Percentiles rank a stretch among this genome's conserved stretches.
Conservation (phyloP, 768 basidiomycete genomes). For the Pilatotrama ljubarskyi region DNA sequence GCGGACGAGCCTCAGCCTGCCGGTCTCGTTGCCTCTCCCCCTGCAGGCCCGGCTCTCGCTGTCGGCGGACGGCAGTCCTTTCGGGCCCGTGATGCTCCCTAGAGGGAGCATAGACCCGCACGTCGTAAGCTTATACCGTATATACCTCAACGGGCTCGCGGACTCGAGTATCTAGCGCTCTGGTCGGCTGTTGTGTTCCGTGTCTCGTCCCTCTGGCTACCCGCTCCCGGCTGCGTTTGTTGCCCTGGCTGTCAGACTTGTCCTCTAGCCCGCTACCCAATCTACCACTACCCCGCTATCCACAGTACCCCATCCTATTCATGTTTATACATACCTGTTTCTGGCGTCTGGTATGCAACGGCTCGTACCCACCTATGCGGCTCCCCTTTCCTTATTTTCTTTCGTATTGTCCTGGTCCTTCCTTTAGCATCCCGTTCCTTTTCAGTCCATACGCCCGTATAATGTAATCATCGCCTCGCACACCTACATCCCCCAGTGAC, state of each 20-base stretch:
- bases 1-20: background rate
- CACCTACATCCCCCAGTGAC: too few relatives aligned
- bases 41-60: background rate
- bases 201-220: background rate
- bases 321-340: slow-evolving; percentile 3
- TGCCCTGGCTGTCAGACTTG: background rate
- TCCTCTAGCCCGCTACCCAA: background rate
- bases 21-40: slow-evolving; percentile 6
- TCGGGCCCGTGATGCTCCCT: slow-evolving; percentile 9
- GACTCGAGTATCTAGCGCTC: slow-evolving; percentile 10
- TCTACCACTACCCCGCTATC: background rate
- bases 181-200: slow-evolving; percentile 1
- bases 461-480: slow-evolving; percentile 4
- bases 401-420: background rate
- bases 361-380: background rate
- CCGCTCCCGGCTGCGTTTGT: background rate
- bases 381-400: background rate
- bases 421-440: background rate
- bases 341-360: slow-evolving; percentile 4
- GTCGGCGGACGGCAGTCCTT: slow-evolving; percentile 4
- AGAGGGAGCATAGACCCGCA: slow-evolving; percentile 19
- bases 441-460: background rate
- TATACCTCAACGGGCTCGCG: slow-evolving; percentile 18
- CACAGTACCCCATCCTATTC: background rate
- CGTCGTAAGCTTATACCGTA: slow-evolving; percentile 19